A percentile compares a stretch with the other conserved stretches of the same genome.
These are phyloP conservation scores for Salvia hispanica DNA, from an alignment of 257 asterid species.

Conservation along the genomic window DNA sequence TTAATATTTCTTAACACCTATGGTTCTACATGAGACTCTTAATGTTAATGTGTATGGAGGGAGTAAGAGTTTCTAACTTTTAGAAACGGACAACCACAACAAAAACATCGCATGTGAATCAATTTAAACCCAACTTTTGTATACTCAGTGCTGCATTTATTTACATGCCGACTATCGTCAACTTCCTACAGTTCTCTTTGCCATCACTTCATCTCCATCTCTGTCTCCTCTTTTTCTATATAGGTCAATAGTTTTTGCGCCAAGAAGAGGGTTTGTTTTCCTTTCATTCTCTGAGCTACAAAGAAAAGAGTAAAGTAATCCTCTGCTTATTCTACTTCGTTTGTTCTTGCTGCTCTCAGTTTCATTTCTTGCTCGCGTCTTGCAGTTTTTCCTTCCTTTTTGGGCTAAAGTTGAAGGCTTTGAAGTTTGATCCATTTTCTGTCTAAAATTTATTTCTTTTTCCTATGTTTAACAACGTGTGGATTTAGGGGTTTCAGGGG, in stretches of 20 bases:
- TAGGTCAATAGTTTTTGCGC: constrained; percentile 44
- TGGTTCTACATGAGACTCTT: too few relatives aligned
- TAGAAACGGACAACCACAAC: too few relatives aligned
- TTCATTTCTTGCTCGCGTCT: constrained; percentile 1
- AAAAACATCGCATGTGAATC: too few relatives aligned
- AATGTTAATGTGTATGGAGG: too few relatives aligned
- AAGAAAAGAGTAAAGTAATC: not conserved
- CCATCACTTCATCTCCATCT: constrained; percentile 27
- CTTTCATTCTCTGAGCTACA: constrained; percentile 22
- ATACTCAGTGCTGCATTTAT: too few relatives aligned
- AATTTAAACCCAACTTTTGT: too few relatives aligned
- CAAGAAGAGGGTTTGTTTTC: constrained; percentile 27
- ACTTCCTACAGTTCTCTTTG: not conserved
- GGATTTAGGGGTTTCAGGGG: not conserved
- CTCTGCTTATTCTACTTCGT: not conserved
- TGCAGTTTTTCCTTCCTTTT: not conserved
- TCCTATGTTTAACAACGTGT: not conserved
- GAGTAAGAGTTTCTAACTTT: too few relatives aligned
- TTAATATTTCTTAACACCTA: too few relatives aligned
- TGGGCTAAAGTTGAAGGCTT: constrained; percentile 15
- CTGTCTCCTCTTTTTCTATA: constrained; percentile 27
- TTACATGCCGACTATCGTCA: too few relatives aligned
- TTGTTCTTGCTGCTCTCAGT: not conserved
- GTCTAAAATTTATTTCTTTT: not conserved
- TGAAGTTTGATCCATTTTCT: constrained; percentile 17